Evolutionary conservation across 192 early-diverging fungal species (phyloP).

Genomic region (Cetraspora pellucida): DNA sequence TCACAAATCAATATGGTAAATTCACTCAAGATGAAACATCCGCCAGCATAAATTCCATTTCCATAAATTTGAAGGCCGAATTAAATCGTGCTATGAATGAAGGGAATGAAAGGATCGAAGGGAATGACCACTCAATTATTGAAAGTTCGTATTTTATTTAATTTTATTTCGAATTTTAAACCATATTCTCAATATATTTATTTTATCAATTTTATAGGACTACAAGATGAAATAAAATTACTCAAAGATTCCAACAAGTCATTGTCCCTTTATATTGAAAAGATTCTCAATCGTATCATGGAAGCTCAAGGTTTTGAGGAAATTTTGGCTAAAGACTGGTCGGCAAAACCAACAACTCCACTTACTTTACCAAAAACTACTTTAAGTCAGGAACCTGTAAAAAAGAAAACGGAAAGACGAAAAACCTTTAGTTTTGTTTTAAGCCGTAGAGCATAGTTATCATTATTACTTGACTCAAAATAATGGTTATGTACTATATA

Average conservation of each 20-base stretch:
- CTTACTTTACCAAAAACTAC: no score
- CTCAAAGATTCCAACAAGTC: slow-evolving; percentile 70
- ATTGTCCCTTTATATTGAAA: slow-evolving; percentile 72
- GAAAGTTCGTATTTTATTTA: slow-evolving; percentile 26
- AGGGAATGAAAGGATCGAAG: slow-evolving; percentile 18
- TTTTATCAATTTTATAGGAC: slow-evolving; percentile 35
- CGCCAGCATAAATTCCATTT: neutral
- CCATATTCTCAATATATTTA: no score
- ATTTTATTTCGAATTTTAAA: no score
- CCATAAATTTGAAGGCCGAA: slow-evolving; percentile 7
- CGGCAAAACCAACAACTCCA: neutral
- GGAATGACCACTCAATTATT: slow-evolving; percentile 17
- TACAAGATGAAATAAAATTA: slow-evolving; percentile 63
- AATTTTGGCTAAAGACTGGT: slow-evolving; percentile 22
- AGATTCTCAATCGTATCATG: slow-evolving; percentile 76
- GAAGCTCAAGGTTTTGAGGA: slow-evolving; percentile 34
- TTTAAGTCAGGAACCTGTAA: no score
- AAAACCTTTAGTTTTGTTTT: no score
- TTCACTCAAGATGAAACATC: neutral
- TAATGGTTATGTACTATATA: no score
- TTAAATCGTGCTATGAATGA: slow-evolving; percentile 4
- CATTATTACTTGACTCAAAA: no score
- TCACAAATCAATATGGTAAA: no score
- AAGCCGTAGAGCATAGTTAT: no score
- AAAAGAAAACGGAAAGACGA: no score